Evolutionary conservation across 2,329 filamentous ascomycete genomes (phyloP).

Genomic region (Basipetospora sp.): DNA sequence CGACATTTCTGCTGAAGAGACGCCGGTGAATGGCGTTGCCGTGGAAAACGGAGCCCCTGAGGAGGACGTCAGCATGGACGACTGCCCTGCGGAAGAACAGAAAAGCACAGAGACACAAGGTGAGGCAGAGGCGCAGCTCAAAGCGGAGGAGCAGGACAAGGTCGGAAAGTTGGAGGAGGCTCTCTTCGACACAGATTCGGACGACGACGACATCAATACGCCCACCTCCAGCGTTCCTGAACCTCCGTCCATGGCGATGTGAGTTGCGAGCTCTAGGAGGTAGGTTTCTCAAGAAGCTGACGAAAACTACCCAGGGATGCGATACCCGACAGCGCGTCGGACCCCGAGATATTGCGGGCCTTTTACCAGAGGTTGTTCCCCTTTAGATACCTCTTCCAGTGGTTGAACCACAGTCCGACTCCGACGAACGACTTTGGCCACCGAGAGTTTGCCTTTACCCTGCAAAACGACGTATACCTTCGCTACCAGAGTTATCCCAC

Average conservation of each 20-base stretch:
- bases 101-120: too few species aligned
- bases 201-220: constrained; percentile 43
- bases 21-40: not conserved
- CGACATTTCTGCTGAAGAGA: not conserved
- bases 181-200: constrained; percentile 37
- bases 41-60: constrained; percentile 4
- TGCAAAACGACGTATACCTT: constrained; percentile 83
- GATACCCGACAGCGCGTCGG: constrained; percentile 5
- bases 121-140: too few species aligned
- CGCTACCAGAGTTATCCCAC: constrained; percentile 64
- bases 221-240: constrained; percentile 20
- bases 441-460: constrained; percentile 88
- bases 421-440: constrained; percentile 81
- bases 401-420: constrained; percentile 84
- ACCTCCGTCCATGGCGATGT: too few species aligned
- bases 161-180: constrained; percentile 1
- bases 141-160: constrained; percentile 9
- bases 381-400: constrained; percentile 88
- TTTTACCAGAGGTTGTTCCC: constrained; percentile 95
- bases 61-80: constrained; percentile 26
- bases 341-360: constrained; percentile 57
- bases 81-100: constrained; percentile 5
- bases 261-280: too few species aligned
- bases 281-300: too few species aligned
- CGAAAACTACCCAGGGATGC: not conserved